phyloP scores from a whole-genome alignment of 495 filamentous ascomycete species.

The Penicillium longicatenatum region DNA sequence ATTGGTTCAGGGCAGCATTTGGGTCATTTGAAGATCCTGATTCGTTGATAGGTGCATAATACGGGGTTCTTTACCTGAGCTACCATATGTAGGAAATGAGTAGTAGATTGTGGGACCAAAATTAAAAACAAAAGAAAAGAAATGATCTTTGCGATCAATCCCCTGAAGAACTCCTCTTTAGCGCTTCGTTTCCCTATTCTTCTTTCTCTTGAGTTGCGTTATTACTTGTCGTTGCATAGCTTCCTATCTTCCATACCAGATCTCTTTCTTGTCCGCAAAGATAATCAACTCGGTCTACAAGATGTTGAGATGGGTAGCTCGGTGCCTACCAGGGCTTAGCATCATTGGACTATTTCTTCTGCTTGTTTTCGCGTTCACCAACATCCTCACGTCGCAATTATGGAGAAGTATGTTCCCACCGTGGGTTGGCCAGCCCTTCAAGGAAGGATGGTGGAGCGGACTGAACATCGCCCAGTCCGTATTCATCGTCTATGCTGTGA shows the following conservation, averaged over 20 bases:
- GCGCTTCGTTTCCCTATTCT: neutral
- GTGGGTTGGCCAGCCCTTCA: constrained; percentile 5
- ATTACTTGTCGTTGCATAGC: neutral
- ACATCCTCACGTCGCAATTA: constrained; percentile 16
- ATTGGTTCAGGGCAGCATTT: neutral
- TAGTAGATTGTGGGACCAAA: neutral
- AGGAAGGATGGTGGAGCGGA: constrained; percentile 17
- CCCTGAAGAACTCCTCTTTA: neutral
- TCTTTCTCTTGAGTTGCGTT: neutral
- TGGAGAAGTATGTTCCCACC: constrained; percentile 23
- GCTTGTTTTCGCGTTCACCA: constrained; percentile 29
- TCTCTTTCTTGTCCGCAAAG: neutral
- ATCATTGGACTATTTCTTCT: constrained; percentile 32
- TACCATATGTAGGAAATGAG: neutral
- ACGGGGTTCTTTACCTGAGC: neutral
- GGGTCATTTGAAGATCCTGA: neutral
- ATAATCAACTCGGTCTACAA: constrained; percentile 3
- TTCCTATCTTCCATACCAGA: neutral
- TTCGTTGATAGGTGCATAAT: neutral
- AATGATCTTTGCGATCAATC: neutral
- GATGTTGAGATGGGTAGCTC: constrained; percentile 35
- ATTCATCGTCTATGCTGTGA: constrained; percentile 35
- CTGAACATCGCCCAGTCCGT: constrained; percentile 30
- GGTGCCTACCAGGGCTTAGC: constrained; percentile 42
- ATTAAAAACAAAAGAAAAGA: neutral